Base-by-base conservation (phyloP, 345 rosid genomes). In the Odontarrhena argentea region DNA sequence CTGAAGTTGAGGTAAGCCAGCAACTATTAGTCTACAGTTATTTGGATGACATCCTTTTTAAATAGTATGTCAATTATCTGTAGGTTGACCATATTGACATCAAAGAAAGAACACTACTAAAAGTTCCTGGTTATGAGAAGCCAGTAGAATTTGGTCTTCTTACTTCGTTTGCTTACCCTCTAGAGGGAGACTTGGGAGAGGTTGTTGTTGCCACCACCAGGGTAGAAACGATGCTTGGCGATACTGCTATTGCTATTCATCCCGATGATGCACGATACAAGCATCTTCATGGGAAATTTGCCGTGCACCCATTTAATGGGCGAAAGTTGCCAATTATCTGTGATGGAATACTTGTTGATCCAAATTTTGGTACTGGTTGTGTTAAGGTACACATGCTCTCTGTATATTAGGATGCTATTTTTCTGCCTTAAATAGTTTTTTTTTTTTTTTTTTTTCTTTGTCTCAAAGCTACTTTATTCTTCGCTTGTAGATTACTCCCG, bases 151-250 rank as follows among this genome's bases (percentile, higher is more conserved):
- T 91, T 76, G 97, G 97, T 43, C 78, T 91, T 63, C 54, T 91
- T 45, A 91, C 91, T 22, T 86, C 83, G 5, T 91, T 91, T 75
- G 96, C 96, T 30, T 86, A 91, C 60, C 89, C 88, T 60, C 59
- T 91, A 22, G 93, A 86, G 52, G 88, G 77, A 50, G 86, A 47
- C 5, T 70, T 83, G 35, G 91, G 91, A 46, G 88, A 91, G 76
- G 82, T 91, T 65, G 85, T 91, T 71, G 89, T 91, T 63, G 97
- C 97, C 70, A 91, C 96, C 28, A 91, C 97, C 36, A 81, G 93
- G 74, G 81, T 91, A 60, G 97, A 91, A 70, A 91, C 96, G 13
- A 91, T 91, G 96, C 86, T 91, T 43, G 96, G 97, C 10, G 97
- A 91, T 63, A 84, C 88, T 30, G 94, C 97, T 25, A 83, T 91